Evolutionary conservation across 164 flowering plant genomes (phyloP), one percentile per base, ranked within the genome.

Genomic region (Vitis riparia): DNA sequence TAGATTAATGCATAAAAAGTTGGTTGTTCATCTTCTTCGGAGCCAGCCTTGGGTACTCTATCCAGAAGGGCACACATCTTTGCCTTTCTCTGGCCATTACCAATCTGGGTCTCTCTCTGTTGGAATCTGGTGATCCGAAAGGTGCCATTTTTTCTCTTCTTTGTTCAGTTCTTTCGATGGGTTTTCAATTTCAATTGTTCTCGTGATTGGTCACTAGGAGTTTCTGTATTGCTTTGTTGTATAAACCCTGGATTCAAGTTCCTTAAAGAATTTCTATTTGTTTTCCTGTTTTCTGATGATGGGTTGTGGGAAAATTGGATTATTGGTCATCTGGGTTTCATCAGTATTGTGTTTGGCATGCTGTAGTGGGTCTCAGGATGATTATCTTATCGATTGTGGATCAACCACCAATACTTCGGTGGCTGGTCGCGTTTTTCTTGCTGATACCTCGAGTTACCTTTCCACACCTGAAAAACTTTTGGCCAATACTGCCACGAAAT

Each of bases 371-470:
- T 89, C 97, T 13, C 72, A 65, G 8, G 94, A 89, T 37, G 79
- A 73, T 67, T 85, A 86, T 70, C 85, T 85, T 23, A 77, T 92
- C 53, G 80, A 87, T 52, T 92, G 95, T 77, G 97, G 97, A 61
- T 87, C 95, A 13, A 14, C 75, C 52, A 57, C 68, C 27, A 76
- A 85, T 75, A 71, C 86, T 3, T 73, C 82, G 0, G 77, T 87
- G 4, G 83, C 80, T 17, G 70, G 50, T 71, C 80, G 84, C 3
- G 84, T 84, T 60, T 91, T 79, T 47, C 62, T 80, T n/a, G 70
- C 89, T 29, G 97, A 89, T 82, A 52, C 73, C 52, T 78, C 92
- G 3, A 76, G 68, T 3, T 71, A 58, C 29, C 87, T 91, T 69
- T 78, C 89, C 12, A 76, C 89, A 49, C 79, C 87, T 10, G 60